Evolutionary conservation across 2,329 filamentous ascomycete species (phyloP).

Genomic region (Fusarium sterilihyphosum): DNA sequence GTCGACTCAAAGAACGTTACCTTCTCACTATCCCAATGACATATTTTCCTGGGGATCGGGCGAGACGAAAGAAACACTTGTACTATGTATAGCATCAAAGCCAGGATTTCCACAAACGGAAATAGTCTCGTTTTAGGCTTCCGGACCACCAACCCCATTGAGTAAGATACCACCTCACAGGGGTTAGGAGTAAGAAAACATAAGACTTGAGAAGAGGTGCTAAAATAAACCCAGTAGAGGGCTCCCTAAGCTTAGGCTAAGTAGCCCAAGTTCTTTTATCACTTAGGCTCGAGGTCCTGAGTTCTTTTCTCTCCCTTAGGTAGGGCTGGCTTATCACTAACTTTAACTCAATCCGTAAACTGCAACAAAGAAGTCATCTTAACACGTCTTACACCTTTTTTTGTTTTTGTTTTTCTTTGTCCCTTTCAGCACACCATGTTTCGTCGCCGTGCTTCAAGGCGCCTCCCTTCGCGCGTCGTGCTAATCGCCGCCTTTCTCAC

Average conservation of each 20-base stretch:
- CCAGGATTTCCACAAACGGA: not conserved
- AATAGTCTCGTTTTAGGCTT: not conserved
- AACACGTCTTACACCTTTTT: not conserved
- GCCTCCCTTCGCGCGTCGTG: not conserved
- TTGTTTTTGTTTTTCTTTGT: not conserved
- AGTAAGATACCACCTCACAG: not conserved
- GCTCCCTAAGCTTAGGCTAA: accelerated
- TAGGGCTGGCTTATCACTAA: not conserved
- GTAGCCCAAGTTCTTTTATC: accelerated
- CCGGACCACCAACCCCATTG: not conserved
- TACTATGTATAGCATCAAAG: not conserved
- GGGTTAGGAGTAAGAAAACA: not conserved
- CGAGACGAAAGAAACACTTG: not conserved
- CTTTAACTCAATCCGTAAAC: not conserved
- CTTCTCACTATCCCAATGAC: too few species aligned
- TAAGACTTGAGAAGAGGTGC: not conserved
- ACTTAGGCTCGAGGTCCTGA: accelerated
- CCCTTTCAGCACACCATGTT: not conserved
- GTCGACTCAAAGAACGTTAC: not conserved
- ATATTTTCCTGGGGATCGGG: not conserved
- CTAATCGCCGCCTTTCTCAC: not conserved
- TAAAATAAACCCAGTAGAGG: not conserved
- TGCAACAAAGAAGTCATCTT: conserved; percentile 1
- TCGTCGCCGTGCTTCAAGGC: not conserved
- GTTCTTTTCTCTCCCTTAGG: not conserved